Base-by-base conservation (phyloP, 768 basidiomycete species). In the Boletus tomentosulus region DNA sequence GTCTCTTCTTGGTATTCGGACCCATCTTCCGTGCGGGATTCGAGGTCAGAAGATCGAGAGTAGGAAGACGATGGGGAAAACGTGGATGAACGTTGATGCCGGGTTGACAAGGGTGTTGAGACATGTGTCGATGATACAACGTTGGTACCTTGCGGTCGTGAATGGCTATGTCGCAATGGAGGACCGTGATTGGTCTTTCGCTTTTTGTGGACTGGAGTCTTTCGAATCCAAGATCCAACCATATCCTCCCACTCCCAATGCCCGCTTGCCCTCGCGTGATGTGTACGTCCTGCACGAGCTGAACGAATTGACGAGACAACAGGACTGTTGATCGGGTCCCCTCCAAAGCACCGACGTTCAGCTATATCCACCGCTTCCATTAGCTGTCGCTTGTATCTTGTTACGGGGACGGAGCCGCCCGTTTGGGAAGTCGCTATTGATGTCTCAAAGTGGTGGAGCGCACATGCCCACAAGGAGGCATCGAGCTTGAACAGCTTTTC, bases 401-500 rank as follows among this genome's bases (percentile, higher is more conserved):
- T 66, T 44, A 75, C 56, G 38, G 67, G 63, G 12, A 58, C 41
- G 42, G 59, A 57, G 43, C 49, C 50, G 38, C 51, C 62, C 47
- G 63, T 63, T 50, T 65, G 62, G 34, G 62, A 46, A 30, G 49
- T 53, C 22, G 60, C 53, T 39, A 69, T 51, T 28, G 60, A 61
- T 39, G 66, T 62, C 54, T 83, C 81, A 50, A 81, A 68, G 53
- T 77, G 71, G 37, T 66, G 71, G 24, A 83, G 76, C 6, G 76
- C 75, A 51, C 78, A 79, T 15, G 74, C 72, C 76, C 78, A 83
- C 24, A 83, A 59, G 9, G 79, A 79, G 9, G 80, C 78, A 49
- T 82, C 79, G 16, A 80, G 70, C 7, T 58, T 67, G 7, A 72
- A 68, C 15, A 82, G 61, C 19, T 63, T 63, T 39, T 72, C 67